Percentiles rank a stretch among this genome's conserved stretches.
Evolutionary conservation across 768 basidiomycete species (phyloP).

Genomic region (Auricularia cornea): DNA sequence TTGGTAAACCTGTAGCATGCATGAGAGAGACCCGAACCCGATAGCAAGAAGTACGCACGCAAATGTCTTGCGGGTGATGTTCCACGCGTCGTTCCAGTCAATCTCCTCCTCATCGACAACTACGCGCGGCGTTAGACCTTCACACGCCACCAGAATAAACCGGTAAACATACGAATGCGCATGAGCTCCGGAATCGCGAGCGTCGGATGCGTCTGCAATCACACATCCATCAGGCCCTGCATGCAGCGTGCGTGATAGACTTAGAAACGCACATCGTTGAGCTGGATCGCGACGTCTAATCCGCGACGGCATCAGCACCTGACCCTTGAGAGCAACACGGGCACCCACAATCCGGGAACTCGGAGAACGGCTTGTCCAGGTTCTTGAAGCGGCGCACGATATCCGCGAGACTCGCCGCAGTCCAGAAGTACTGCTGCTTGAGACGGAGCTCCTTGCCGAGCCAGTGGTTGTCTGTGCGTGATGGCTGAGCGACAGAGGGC

Average conservation of each 20-base stretch:
- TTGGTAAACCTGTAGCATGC: conserved; percentile 44
- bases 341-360: conserved; percentile 71
- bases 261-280: conserved; percentile 64
- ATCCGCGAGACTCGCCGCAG: conserved; percentile 77
- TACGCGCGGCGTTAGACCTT: not conserved
- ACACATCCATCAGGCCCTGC: not conserved
- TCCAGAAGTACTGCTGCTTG: conserved; percentile 98
- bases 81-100: conserved; percentile 78
- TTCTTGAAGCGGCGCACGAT: conserved; percentile 93
- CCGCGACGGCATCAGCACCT: conserved; percentile 5
- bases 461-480: conserved; percentile 19
- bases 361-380: conserved; percentile 65
- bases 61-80: conserved; percentile 81
- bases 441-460: conserved; percentile 83
- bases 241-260: conserved; percentile 2
- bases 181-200: conserved; percentile 92
- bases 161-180: conserved; percentile 44
- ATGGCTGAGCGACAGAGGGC: conserved; percentile 52
- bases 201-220: conserved; percentile 84
- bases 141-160: not conserved
- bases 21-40: too few species aligned
- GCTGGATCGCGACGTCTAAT: conserved; percentile 80
- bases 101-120: conserved; percentile 86
- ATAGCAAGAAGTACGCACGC: conserved; percentile 41
- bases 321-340: not conserved